Conservation (phyloP, 2,329 filamentous ascomycete species). For the Cytospora piceae region DNA sequence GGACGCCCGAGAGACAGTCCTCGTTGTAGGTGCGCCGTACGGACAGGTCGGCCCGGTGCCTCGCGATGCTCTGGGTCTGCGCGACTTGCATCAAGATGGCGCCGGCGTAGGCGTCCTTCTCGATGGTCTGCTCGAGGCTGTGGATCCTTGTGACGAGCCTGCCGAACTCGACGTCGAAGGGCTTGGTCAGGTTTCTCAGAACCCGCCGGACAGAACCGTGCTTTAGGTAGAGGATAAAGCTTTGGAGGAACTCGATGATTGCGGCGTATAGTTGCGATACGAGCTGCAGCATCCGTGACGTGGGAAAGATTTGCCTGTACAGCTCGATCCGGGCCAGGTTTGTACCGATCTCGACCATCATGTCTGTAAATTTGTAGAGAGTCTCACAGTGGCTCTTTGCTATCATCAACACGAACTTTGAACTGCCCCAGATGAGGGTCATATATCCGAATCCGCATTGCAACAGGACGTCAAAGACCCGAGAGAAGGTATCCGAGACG, state of each 20-base stretch:
- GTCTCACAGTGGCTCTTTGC: slow-evolving; percentile 35
- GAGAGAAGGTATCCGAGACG: slow-evolving; percentile 34
- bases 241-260: slow-evolving; percentile 35
- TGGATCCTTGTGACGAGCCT: slow-evolving; percentile 30
- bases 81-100: slow-evolving; percentile 29
- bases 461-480: slow-evolving; percentile 36
- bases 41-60: slow-evolving; percentile 28
- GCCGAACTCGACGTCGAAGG: slow-evolving; percentile 32
- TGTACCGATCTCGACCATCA: slow-evolving; percentile 36
- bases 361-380: slow-evolving; percentile 34
- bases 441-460: slow-evolving; percentile 36
- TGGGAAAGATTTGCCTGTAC: slow-evolving; percentile 34
- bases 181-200: slow-evolving; percentile 20
- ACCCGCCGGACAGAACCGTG: slow-evolving; percentile 21
- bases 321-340: slow-evolving; percentile 34
- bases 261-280: slow-evolving; percentile 35
- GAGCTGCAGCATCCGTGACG: slow-evolving; percentile 36
- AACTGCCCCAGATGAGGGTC: slow-evolving; percentile 36
- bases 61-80: slow-evolving; percentile 29
- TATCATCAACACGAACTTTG: slow-evolving; percentile 34
- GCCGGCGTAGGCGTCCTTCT: slow-evolving; percentile 31
- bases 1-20: slow-evolving; percentile 20
- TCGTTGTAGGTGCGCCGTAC: slow-evolving; percentile 29
- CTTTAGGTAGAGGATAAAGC: slow-evolving; percentile 33
- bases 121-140: slow-evolving; percentile 28